Evolutionary conservation across 2,329 filamentous ascomycete species (phyloP).

Genomic region (Fusarium penzigii): DNA sequence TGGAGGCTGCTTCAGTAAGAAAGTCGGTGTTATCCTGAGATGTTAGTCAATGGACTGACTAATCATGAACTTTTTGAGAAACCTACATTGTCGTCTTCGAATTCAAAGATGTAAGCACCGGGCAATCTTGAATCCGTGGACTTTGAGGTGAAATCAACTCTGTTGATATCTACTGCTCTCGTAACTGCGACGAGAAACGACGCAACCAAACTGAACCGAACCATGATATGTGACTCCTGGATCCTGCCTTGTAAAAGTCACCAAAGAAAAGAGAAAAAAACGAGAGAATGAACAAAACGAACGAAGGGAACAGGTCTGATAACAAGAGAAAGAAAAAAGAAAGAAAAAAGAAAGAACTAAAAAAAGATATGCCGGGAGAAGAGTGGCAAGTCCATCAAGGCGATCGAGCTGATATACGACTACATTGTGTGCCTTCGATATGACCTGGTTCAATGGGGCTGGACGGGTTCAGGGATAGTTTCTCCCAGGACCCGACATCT

Average conservation of each 20-base stretch:
- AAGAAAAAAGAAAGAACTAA: too few species aligned
- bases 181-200: constrained; percentile 38
- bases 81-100: constrained; percentile 50
- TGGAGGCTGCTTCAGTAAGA: constrained; percentile 6
- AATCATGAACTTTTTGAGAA: not conserved
- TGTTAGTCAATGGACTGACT: constrained; percentile 2
- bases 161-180: constrained; percentile 30
- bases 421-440: not conserved
- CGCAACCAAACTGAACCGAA: constrained; percentile 35
- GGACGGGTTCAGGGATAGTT: not conserved
- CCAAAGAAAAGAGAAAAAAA: not conserved
- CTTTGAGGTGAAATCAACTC: constrained; percentile 15
- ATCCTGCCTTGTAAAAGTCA: not conserved
- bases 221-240: constrained; percentile 30
- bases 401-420: too few species aligned
- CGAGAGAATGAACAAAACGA: not conserved
- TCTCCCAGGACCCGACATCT: not conserved
- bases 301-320: too few species aligned
- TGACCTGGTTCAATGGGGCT: not conserved
- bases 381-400: too few species aligned
- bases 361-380: too few species aligned
- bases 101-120: constrained; percentile 55
- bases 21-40: constrained; percentile 19
- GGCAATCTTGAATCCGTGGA: constrained; percentile 35
- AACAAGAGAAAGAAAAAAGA: too few species aligned